These are phyloP conservation scores for Tothia fuscella DNA, from an alignment of 2,329 filamentous ascomycete species.

Conservation along the genomic window DNA sequence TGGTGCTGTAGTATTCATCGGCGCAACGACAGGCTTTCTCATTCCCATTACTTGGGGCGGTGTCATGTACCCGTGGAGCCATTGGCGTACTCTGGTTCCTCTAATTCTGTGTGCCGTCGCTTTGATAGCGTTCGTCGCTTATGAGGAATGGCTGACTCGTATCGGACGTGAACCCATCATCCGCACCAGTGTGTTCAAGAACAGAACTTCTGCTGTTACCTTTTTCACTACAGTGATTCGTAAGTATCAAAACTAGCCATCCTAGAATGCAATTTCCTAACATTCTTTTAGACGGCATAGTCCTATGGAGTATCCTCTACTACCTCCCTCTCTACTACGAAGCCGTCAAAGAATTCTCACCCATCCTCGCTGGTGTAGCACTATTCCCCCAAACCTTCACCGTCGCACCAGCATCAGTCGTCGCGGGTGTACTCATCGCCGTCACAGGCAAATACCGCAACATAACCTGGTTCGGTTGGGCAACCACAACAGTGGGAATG, in stretches of 20 bases:
- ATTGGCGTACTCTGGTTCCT: constrained; percentile 50
- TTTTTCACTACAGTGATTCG: constrained; percentile 44
- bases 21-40: constrained; percentile 45
- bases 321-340: constrained; percentile 32
- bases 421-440: constrained; percentile 42
- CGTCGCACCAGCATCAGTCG: constrained; percentile 47
- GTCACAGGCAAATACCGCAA: constrained; percentile 48
- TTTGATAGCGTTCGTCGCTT: constrained; percentile 35
- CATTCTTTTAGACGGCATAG: no score
- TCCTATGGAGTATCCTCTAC: constrained; percentile 24
- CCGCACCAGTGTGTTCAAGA: constrained; percentile 33
- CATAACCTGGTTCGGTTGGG: constrained; percentile 51
- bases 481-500: constrained; percentile 43
- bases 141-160: constrained; percentile 38
- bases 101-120: constrained; percentile 39
- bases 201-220: constrained; percentile 37
- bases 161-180: constrained; percentile 35
- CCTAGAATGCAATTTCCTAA: no score
- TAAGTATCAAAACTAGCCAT: no score
- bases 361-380: constrained; percentile 27
- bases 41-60: constrained; percentile 55
- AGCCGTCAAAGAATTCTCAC: constrained; percentile 27
- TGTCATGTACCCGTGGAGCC: constrained; percentile 52
- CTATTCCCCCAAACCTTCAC: constrained; percentile 39
- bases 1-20: constrained; percentile 50